These are phyloP conservation scores for Epichloe amarillans DNA, from an alignment of 2,329 filamentous ascomycete genomes.

Conservation along the genomic window DNA sequence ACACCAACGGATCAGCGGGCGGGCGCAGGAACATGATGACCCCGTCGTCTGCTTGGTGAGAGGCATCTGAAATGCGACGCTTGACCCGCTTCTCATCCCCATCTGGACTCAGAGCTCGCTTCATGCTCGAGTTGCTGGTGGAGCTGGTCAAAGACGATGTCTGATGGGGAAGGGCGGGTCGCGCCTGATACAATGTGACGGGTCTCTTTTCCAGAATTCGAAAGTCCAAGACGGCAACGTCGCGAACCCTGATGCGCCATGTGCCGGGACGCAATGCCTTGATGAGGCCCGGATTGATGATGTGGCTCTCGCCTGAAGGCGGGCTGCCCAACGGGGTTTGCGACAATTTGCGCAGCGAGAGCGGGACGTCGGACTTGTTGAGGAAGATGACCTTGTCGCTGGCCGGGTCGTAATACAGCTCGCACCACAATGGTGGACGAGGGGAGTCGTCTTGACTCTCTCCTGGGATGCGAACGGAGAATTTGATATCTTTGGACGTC, in stretches of 20 bases:
- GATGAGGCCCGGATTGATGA: constrained; percentile 30
- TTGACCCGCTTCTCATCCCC: constrained; percentile 32
- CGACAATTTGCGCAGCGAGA: constrained; percentile 34
- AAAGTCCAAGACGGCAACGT: constrained; percentile 41
- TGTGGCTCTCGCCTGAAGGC: constrained; percentile 27
- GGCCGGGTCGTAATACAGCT: constrained; percentile 45
- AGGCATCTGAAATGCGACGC: constrained; percentile 23
- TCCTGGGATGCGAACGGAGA: constrained; percentile 41
- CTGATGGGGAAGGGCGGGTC: constrained; percentile 16
- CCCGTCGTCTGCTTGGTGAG: constrained; percentile 28
- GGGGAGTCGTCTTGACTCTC: constrained; percentile 28
- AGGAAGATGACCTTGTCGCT: constrained; percentile 45
- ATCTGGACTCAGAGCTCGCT: constrained; percentile 34
- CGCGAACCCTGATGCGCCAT: constrained; percentile 40
- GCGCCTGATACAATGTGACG: constrained; percentile 25
- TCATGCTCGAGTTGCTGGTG: constrained; percentile 30
- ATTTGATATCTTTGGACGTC: constrained; percentile 46
- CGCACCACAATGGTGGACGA: constrained; percentile 41
- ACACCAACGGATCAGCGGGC: constrained; percentile 35
- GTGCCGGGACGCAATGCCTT: constrained; percentile 39
- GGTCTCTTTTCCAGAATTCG: constrained; percentile 43
- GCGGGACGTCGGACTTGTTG: constrained; percentile 41
- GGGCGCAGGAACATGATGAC: constrained; percentile 42
- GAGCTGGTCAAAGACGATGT: constrained; percentile 20
- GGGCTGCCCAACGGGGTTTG: constrained; percentile 24